Conservation (phyloP, 345 rosid genomes). For the Brassica cretica region DNA sequence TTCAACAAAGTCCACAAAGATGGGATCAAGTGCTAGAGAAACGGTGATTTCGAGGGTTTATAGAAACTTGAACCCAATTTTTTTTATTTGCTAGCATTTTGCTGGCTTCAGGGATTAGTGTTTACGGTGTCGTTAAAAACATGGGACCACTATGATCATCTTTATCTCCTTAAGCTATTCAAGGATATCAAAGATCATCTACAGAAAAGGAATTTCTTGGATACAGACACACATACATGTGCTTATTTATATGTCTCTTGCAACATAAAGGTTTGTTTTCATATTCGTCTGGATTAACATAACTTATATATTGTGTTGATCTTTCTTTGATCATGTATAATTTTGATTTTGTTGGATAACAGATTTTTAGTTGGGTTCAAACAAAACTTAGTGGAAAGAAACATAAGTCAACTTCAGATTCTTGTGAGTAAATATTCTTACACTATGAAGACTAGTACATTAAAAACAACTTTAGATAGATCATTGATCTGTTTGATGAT, state of each 20-base stretch:
- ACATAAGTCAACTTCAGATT: conserved; percentile 27
- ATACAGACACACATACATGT: conserved; percentile 20
- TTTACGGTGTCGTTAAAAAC: conserved; percentile 28
- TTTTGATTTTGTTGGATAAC: conserved; percentile 24
- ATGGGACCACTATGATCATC: conserved; percentile 30
- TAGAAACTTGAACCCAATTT: conserved; percentile 39
- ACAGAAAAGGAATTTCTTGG: conserved; percentile 27
- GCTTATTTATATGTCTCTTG: conserved; percentile 12
- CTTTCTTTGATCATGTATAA: conserved; percentile 9
- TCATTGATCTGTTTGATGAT: conserved; percentile 27
- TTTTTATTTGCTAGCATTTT: conserved; percentile 23
- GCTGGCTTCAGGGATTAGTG: conserved; percentile 29
- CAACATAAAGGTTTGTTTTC: conserved; percentile 36
- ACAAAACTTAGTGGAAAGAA: conserved; percentile 49
- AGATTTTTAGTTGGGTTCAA: conserved; percentile 79
- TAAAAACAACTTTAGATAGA: neutral
- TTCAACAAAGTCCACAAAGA: conserved; percentile 32
- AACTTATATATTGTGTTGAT: neutral
- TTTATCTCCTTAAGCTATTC: conserved; percentile 22
- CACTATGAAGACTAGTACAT: neutral
- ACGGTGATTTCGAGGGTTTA: conserved; percentile 29
- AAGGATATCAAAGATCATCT: neutral
- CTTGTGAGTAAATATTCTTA: conserved; percentile 42
- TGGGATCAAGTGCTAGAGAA: conserved; percentile 35
- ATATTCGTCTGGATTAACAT: conserved; percentile 1